A percentile compares a stretch with the other conserved stretches of the same genome.
These are phyloP conservation scores for Scedosporium minutisporum DNA, from an alignment of 2,329 filamentous ascomycete species.

Conservation along the genomic window DNA sequence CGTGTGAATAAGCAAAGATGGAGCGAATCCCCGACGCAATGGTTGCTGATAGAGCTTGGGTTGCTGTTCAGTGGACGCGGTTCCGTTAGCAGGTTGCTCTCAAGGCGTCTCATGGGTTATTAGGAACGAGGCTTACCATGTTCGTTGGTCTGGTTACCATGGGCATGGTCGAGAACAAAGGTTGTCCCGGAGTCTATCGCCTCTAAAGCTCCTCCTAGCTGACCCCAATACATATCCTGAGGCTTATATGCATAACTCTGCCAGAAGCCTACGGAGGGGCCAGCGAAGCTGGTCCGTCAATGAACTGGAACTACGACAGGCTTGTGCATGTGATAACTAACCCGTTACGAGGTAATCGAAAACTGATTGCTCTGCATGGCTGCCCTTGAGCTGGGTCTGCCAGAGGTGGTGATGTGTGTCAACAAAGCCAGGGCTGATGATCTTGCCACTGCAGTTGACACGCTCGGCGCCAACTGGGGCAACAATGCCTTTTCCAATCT, in stretches of 20 bases:
- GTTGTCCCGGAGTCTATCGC: slow-evolving; percentile 31
- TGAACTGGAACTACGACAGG: no score
- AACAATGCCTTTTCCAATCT: no score
- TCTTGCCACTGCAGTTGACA: slow-evolving; percentile 30
- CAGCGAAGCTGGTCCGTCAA: no score
- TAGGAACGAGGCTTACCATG: no score
- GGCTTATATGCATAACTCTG: not conserved
- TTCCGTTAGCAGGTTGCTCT: no score
- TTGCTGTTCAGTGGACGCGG: no score
- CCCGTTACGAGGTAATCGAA: slow-evolving; percentile 14
- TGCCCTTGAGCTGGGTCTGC: slow-evolving; percentile 24
- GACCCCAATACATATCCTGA: slow-evolving; percentile 37
- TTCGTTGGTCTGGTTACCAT: slow-evolving; percentile 8
- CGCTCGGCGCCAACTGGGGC: no score
- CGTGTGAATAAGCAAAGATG: no score
- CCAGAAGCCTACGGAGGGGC: no score
- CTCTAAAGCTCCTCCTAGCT: slow-evolving; percentile 29
- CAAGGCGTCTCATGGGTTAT: no score
- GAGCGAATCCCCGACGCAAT: no score
- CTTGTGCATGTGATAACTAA: not conserved
- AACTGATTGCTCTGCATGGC: slow-evolving; percentile 15
- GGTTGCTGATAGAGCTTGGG: no score
- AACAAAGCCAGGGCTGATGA: slow-evolving; percentile 31
- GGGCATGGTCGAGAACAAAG: slow-evolving; percentile 15
- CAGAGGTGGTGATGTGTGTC: slow-evolving; percentile 35